Evolutionary conservation across 805 yeast genomes (phyloP), one percentile per base, ranked within the genome.

Genomic region (Pichia membranifaciens): DNA sequence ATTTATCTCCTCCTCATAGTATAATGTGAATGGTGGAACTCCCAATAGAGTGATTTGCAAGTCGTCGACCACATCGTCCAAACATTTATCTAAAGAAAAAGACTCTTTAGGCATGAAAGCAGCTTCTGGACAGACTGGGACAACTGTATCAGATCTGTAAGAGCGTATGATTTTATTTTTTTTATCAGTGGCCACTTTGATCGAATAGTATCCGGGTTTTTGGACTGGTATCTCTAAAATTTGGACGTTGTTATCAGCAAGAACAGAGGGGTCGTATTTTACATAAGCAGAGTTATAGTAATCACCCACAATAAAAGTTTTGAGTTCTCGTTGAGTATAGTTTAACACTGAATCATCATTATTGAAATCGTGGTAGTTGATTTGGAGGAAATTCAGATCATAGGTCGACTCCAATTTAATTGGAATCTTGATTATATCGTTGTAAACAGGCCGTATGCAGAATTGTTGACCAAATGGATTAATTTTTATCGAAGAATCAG

Each of bases 401-500:
- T 80, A 75, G 2, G 96, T 80, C 10, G 96, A 82, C 57, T 93
- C 90, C 55, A 88, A 76, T 54, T 82, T 79, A 13, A 93, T 71
- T 6, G 98, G 96, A 50, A 89, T 69, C 31, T 69, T 64, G 25
- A 75, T 51, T 13, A 62, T 57, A 32, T 61, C 57, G 58, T 43
- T 61, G 58, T 51, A 58, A 8, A 48, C 46, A 13, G 60, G 54
- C 16, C 76, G 75, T 38, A 84, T 54, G 67, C 99, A 93, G 51
- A 75, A 76, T 4, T 78, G 71, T 25, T 76, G 79, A 43, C 73
- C 77, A 55, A 79, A 76, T 3, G 96, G 96, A 53, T 90, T 88
- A 56, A 93, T 67, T 57, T 74, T 71, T 4, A 95, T 96, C 0
- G 95, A 83, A 38, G 95, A 84, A 65, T 91, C 97, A 0, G 99